A percentile compares a stretch with the other conserved stretches of the same genome.
These are phyloP conservation scores for Emydomyces testavorans DNA, from an alignment of 2,329 filamentous ascomycete genomes.

Conservation along the genomic window DNA sequence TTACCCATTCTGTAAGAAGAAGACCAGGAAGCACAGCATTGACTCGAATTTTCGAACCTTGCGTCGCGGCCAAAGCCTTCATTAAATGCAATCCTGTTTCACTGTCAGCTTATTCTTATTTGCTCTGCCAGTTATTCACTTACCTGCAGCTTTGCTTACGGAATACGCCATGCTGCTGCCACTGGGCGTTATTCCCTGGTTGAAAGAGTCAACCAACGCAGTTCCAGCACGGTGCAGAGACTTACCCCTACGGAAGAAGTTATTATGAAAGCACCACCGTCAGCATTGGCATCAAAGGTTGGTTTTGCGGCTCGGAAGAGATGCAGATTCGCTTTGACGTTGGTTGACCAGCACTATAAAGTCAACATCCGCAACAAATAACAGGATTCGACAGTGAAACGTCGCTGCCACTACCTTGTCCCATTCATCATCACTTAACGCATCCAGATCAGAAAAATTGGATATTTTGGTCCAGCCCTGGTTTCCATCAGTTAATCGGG, in stretches of 20 bases:
- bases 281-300: conserved; percentile 49
- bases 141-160: conserved; percentile 64
- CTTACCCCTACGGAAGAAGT: conserved; percentile 51
- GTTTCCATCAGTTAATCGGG: neutral
- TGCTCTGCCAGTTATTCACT: neutral
- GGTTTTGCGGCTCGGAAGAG: conserved; percentile 48
- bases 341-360: conserved; percentile 49
- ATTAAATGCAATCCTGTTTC: conserved; percentile 49
- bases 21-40: conserved; percentile 56
- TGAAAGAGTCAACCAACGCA: conserved; percentile 26
- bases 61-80: conserved; percentile 51
- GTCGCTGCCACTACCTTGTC: conserved; percentile 40
- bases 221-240: conserved; percentile 4
- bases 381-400: neutral
- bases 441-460: conserved; percentile 47
- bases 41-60: conserved; percentile 51
- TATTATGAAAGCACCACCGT: conserved; percentile 53
- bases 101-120: neutral
- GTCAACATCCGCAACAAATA: neutral
- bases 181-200: conserved; percentile 38
- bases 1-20: conserved; percentile 56
- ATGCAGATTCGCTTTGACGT: conserved; percentile 46
- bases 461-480: conserved; percentile 53
- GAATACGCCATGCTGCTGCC: conserved; percentile 59
- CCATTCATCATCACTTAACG: conserved; percentile 51